Percentiles rank a stretch among this genome's conserved stretches.
Conservation (phyloP, 768 basidiomycete genomes). For the Fomitopsis serialis region DNA sequence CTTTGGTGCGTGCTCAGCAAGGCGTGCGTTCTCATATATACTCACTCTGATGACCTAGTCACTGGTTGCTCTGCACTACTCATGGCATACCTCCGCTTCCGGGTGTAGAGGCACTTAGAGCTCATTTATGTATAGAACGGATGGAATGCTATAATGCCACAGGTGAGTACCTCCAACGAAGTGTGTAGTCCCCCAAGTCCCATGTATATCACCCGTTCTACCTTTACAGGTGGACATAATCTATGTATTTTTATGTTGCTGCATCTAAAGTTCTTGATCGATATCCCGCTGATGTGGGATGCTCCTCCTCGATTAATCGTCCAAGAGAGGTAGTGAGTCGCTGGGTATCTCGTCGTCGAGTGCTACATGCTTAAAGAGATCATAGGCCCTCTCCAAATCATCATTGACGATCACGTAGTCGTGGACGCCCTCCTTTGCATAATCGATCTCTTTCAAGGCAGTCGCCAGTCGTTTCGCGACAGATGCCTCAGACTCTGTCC, state of each 20-base stretch:
- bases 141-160: background rate
- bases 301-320: conserved; percentile 46
- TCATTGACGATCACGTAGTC: conserved; percentile 90
- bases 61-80: conserved; percentile 82
- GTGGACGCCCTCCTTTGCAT: conserved; percentile 72
- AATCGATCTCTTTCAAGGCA: conserved; percentile 77
- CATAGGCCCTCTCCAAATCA: conserved; percentile 78
- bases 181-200: too few species aligned
- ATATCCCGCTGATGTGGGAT: too few species aligned
- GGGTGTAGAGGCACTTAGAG: conserved; percentile 28
- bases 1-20: conserved; percentile 52
- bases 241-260: background rate
- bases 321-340: conserved; percentile 63
- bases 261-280: too few species aligned
- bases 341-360: conserved; percentile 57
- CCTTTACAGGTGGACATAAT: background rate
- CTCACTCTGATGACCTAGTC: conserved; percentile 37
- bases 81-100: conserved; percentile 84
- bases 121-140: background rate
- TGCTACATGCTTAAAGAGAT: conserved; percentile 69
- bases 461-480: conserved; percentile 72
- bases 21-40: background rate
- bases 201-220: background rate
- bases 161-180: background rate
- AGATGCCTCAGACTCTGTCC: conserved; percentile 75